phyloP scores from a whole-genome alignment of 371 early-diverging fungal genomes.

The Syncephalastrum sp. region DNA sequence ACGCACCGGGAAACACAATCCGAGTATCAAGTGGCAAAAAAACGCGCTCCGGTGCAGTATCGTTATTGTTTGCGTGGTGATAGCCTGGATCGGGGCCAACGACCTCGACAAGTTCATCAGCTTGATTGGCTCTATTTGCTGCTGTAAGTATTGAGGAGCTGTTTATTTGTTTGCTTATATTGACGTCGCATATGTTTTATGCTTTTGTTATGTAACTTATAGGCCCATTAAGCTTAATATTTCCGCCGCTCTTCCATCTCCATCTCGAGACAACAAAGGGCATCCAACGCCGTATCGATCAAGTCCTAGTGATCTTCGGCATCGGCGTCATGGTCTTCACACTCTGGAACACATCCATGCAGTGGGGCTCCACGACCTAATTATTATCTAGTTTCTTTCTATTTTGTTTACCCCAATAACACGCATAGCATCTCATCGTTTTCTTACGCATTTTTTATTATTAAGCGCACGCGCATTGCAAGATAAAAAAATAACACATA shows the following conservation, averaged over 20 bases:
- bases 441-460: too few species aligned
- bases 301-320: conserved; percentile 68
- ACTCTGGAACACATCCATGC: conserved; percentile 36
- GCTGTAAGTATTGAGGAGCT: conserved; percentile 41
- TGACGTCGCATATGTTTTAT: conserved; percentile 5
- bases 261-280: conserved; percentile 36
- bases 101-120: conserved; percentile 89
- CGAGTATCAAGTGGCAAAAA: conserved; percentile 82
- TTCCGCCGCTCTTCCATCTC: conserved; percentile 45
- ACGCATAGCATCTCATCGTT: too few species aligned
- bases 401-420: conserved; percentile 1
- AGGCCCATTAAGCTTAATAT: conserved; percentile 45
- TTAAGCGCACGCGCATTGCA: too few species aligned
- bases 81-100: conserved; percentile 78
- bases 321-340: conserved; percentile 79
- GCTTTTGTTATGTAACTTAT: conserved; percentile 1
- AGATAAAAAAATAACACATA: too few species aligned
- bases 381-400: neutral
- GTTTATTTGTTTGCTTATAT: conserved; percentile 11
- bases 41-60: conserved; percentile 76
- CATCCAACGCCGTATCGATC: conserved; percentile 55
- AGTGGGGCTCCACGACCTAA: conserved; percentile 27
- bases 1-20: conserved; percentile 37
- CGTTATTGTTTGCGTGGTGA: conserved; percentile 60
- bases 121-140: conserved; percentile 87